phyloP scores from a whole-genome alignment of 2,329 filamentous ascomycete species.

The Fusarium coicis region DNA sequence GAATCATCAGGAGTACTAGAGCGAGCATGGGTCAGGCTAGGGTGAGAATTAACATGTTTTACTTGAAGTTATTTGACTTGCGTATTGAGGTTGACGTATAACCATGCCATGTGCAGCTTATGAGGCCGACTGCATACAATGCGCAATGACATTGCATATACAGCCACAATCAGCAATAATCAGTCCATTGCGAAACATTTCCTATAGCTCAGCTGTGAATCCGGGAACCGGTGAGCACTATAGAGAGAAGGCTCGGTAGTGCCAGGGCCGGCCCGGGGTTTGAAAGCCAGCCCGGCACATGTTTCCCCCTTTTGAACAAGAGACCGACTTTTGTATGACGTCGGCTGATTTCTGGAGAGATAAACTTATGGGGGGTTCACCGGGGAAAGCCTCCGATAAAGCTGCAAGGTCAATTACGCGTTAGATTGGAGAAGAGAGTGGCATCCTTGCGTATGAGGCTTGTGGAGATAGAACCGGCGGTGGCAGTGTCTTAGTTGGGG shows the following conservation, averaged over 20 bases:
- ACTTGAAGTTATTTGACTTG: background rate
- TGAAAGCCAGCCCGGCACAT: background rate
- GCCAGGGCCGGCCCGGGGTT: conserved; percentile 3
- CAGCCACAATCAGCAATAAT: background rate
- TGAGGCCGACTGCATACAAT: conserved; percentile 12
- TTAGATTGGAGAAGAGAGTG: background rate
- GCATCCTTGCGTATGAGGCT: background rate
- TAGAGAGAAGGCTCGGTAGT: background rate
- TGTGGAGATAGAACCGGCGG: conserved; percentile 13
- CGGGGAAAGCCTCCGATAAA: conserved; percentile 5
- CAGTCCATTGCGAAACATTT: background rate
- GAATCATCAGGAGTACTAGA: conserved; percentile 37
- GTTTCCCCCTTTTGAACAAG: background rate
- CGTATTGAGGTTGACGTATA: background rate
- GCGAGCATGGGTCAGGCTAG: conserved; percentile 34
- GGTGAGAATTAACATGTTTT: conserved; percentile 10
- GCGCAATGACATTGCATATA: background rate
- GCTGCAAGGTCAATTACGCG: background rate
- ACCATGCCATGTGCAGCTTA: conserved; percentile 1
- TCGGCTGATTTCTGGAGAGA: background rate
- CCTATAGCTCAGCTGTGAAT: background rate
- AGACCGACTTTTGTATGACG: conserved; percentile 5
- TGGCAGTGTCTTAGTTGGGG: conserved; percentile 2
- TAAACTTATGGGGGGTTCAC: background rate
- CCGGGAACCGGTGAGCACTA: background rate